These are phyloP conservation scores for Bertia moriformis DNA, from an alignment of 2,329 filamentous ascomycete genomes.

Conservation along the genomic window DNA sequence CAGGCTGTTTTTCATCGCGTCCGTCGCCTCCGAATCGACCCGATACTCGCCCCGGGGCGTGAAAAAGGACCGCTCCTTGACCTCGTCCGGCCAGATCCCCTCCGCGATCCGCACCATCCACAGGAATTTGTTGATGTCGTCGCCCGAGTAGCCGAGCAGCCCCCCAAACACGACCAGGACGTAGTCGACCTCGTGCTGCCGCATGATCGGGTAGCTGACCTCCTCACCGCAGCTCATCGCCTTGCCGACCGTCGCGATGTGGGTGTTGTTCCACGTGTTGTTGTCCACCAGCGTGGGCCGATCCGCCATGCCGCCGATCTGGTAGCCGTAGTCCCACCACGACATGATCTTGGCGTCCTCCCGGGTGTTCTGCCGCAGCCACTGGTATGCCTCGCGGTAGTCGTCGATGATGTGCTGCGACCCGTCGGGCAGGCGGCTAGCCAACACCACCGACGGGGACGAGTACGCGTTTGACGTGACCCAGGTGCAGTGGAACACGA, in stretches of 20 bases:
- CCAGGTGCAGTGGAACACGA: constrained; percentile 97
- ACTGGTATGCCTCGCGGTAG: constrained; percentile 98
- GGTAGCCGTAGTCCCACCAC: constrained; percentile 99
- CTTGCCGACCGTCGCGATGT: constrained; percentile 97
- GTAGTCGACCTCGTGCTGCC: constrained; percentile 96
- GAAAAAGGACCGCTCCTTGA: constrained; percentile 94
- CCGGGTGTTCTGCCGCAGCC: constrained; percentile 92
- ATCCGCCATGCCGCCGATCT: constrained; percentile 98
- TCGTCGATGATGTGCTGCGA: constrained; percentile 98
- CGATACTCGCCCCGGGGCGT: constrained; percentile 86
- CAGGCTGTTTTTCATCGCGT: constrained; percentile 97
- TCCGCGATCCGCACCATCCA: constrained; percentile 99
- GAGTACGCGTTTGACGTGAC: constrained; percentile 98
- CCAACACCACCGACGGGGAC: constrained; percentile 89
- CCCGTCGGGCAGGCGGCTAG: constrained; percentile 81
- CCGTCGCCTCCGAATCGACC: constrained; percentile 78
- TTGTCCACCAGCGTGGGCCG: constrained; percentile 94
- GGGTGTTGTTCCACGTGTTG: constrained; percentile 99
- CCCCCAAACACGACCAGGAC: constrained; percentile 95
- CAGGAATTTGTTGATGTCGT: constrained; percentile 99
- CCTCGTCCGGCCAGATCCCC: constrained; percentile 98
- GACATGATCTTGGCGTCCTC: constrained; percentile 97
- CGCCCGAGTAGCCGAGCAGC: constrained; percentile 88
- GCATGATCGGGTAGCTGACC: constrained; percentile 96
- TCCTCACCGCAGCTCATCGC: constrained; percentile 96